phyloP scores from a whole-genome alignment of 129 eudicot genomes.

The Flaveria bidentis region DNA sequence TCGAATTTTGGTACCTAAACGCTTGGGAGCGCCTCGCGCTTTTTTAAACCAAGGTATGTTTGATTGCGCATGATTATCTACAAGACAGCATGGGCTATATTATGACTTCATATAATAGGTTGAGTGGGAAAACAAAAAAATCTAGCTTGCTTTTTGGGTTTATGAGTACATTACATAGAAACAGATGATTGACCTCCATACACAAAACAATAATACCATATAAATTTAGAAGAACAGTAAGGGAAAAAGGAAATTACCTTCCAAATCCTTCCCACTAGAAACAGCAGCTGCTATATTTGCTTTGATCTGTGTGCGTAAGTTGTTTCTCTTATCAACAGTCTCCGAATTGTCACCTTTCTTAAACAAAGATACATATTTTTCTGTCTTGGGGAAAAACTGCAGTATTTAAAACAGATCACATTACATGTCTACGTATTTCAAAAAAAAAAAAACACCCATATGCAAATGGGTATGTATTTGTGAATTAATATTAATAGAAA shows the following conservation, averaged over 20 bases:
- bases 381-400: conserved; percentile 97
- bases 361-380: conserved; percentile 83
- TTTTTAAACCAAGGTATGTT: too few relatives aligned
- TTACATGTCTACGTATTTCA: conserved; percentile 20
- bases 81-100: background rate
- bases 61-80: conserved; percentile 8
- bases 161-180: background rate
- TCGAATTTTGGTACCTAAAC: too few relatives aligned
- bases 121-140: background rate
- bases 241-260: conserved; percentile 50
- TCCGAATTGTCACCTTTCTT: conserved; percentile 71
- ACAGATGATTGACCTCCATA: background rate
- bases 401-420: conserved; percentile 9
- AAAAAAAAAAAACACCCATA: background rate
- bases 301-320: conserved; percentile 78
- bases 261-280: conserved; percentile 96
- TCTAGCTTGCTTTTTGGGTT: background rate
- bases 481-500: background rate
- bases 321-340: conserved; percentile 65
- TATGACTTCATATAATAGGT: background rate
- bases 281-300: conserved; percentile 85
- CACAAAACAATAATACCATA: conserved; percentile 10
- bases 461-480: background rate
- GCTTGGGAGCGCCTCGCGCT: too few relatives aligned
- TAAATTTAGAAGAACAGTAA: background rate